Evolutionary conservation across 2,329 filamentous ascomycete genomes (phyloP), one percentile per base, ranked within the genome.

Genomic region (Trichoderma citrinoviride): DNA sequence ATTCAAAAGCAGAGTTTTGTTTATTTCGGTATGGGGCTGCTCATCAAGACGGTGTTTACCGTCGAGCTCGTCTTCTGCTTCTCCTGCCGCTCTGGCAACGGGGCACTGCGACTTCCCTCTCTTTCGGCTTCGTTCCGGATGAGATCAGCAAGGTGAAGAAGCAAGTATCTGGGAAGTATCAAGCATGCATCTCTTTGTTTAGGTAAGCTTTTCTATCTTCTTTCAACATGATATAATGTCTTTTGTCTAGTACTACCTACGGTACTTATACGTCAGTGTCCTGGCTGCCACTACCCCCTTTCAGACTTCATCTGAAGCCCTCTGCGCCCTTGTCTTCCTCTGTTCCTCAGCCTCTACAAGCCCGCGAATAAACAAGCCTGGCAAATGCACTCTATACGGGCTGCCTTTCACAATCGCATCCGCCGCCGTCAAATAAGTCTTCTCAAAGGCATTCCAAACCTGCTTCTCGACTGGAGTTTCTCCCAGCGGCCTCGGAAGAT

Each of bases 401-500:
- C 43, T n/a, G n/a, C 27, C 46, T 43, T 41, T 8, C 5, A 56
- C 19, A 5, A 67, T 65, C 6, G 27, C 56, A 7, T 52, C 19
- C 0, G 63, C 58, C 4, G 56, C 27, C 3, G 3, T 5, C 5
- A 65, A 19, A 49, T 68, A 69, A 10, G 19, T 23, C 3, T 47
- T 5, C 5, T 43, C 62, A 66, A 70, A 70, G 0, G 25, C 23
- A 52, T 67, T 55, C 69, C 67, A 70, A 1, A 62, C 25, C 14
- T 52, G n/a, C 27, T 47, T 65, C 37, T 67, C 61, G 14, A 56
- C n/a, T 2, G 25, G 5, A 0, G 65, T 62, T 0, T 41, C 27
- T n/a, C 67, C 61, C 0, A 65, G 50, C 0, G 70, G 70, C 21
- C 44, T 64, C 0, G 71, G 70, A 12, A 70, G 64, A 33, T 73